A percentile compares a stretch with the other conserved stretches of the same genome.
These are phyloP conservation scores for Pyrenochaeta sp. DNA, from an alignment of 2,329 filamentous ascomycete species.

Conservation along the genomic window DNA sequence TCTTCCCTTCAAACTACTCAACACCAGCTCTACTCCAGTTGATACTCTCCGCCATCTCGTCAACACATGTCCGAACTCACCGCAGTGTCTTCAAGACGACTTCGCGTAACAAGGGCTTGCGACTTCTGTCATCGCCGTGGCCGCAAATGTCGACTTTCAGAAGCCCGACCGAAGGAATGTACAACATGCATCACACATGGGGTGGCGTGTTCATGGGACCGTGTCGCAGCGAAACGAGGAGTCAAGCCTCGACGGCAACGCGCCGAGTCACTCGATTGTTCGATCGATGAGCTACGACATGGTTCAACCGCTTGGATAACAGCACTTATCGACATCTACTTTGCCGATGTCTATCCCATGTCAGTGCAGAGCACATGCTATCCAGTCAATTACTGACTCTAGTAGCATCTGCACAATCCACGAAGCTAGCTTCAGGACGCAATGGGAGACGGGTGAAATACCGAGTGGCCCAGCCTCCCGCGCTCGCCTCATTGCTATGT, in stretches of 20 bases:
- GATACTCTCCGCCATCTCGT: background rate
- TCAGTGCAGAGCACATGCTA: background rate
- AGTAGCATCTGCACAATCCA: background rate
- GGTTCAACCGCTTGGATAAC: background rate
- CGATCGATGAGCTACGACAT: background rate
- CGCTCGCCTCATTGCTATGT: background rate
- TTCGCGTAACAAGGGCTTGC: slow-evolving; percentile 3
- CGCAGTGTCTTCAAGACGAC: background rate
- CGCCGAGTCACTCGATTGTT: background rate
- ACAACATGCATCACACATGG: background rate
- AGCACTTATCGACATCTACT: slow-evolving; percentile 1
- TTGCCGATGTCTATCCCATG: slow-evolving; percentile 1
- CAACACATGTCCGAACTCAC: background rate
- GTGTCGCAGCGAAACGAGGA: background rate
- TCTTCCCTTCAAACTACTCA: background rate
- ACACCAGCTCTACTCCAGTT: background rate
- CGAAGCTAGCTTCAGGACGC: background rate
- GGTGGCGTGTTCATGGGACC: background rate
- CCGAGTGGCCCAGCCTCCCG: slow-evolving; percentile 1
- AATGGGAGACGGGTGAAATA: background rate
- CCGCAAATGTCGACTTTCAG: slow-evolving; percentile 1
- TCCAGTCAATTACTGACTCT: background rate
- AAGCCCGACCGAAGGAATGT: background rate
- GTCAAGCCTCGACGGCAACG: background rate
- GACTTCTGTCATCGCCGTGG: slow-evolving; percentile 8